phyloP scores from a whole-genome alignment of 805 yeast species.

The Kluyveromyces starmeri region DNA sequence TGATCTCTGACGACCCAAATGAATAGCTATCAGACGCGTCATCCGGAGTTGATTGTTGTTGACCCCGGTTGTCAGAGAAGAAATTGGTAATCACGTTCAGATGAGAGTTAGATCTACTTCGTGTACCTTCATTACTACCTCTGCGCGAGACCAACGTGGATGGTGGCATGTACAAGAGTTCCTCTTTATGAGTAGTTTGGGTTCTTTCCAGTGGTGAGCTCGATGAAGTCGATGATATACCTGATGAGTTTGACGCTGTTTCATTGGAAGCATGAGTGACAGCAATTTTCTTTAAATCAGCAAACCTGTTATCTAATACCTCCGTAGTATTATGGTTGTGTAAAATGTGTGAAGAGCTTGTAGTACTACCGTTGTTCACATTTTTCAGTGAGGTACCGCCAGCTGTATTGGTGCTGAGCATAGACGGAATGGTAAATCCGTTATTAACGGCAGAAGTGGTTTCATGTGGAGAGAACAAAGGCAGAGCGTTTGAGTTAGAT shows the following conservation, averaged over 20 bases:
- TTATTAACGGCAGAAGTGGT: neutral
- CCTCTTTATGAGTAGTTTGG: constrained; percentile 3
- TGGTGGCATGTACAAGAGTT: constrained; percentile 7
- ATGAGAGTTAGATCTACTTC: constrained; percentile 3
- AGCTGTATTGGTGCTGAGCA: too few relatives aligned
- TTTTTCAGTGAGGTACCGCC: too few relatives aligned
- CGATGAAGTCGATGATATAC: constrained; percentile 6
- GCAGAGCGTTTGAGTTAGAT: constrained; percentile 4
- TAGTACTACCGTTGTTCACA: neutral
- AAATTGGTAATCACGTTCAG: neutral
- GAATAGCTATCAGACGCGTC: neutral
- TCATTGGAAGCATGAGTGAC: constrained; percentile 1
- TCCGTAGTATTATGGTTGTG: constrained; percentile 1
- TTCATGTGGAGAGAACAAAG: neutral
- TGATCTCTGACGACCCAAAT: neutral
- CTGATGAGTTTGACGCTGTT: neutral
- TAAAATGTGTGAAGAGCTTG: neutral
- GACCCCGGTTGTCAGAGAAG: neutral
- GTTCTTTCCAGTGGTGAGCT: neutral
- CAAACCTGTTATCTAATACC: neutral
- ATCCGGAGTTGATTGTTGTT: too few relatives aligned
- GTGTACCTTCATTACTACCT: neutral
- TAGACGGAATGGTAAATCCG: neutral
- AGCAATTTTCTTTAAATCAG: constrained; percentile 1
- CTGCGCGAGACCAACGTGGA: neutral